A percentile compares a stretch with the other conserved stretches of the same genome.
phyloP scores from a whole-genome alignment of 768 basidiomycete genomes.

The Tylopilus subfusipes region DNA sequence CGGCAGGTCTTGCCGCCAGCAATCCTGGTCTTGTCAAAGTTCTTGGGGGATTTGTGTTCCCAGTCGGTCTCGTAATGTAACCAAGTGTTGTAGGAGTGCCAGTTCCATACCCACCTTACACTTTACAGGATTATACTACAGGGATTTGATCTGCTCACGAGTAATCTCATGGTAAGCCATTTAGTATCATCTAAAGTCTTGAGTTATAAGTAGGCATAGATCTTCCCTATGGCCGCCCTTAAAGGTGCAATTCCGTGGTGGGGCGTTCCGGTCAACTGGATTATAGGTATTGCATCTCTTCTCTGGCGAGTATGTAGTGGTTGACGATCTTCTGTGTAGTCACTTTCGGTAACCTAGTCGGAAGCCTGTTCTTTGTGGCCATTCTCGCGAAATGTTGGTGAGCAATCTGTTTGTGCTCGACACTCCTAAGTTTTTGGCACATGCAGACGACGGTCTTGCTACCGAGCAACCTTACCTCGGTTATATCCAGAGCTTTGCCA shows the following conservation, averaged over 20 bases:
- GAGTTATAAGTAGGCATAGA: conserved; percentile 34
- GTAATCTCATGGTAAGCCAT: conserved; percentile 65
- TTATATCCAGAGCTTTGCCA: conserved; percentile 51
- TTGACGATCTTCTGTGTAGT: conserved; percentile 39
- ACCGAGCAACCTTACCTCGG: conserved; percentile 54
- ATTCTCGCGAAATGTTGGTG: conserved; percentile 61
- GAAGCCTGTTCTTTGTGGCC: conserved; percentile 67
- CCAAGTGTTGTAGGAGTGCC: conserved; percentile 1
- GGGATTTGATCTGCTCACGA: conserved; percentile 67
- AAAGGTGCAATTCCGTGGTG: conserved; percentile 67
- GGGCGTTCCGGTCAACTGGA: conserved; percentile 65
- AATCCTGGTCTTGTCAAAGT: conserved; percentile 70
- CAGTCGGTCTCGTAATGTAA: conserved; percentile 74
- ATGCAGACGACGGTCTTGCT: conserved; percentile 56
- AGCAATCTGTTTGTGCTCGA: not conserved
- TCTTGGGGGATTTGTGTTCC: conserved; percentile 66
- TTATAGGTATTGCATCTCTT: conserved; percentile 47
- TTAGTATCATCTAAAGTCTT: not conserved
- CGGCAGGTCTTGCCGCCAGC: conserved; percentile 42
- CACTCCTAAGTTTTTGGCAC: not conserved
- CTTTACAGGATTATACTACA: conserved; percentile 63
- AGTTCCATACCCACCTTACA: not conserved
- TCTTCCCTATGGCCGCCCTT: conserved; percentile 64
- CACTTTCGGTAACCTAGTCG: conserved; percentile 64
- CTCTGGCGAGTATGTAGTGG: not conserved